Evolutionary conservation across 345 rosid species (phyloP), one percentile per base, ranked within the genome.

Genomic region (Euphorbia pulcherrima): DNA sequence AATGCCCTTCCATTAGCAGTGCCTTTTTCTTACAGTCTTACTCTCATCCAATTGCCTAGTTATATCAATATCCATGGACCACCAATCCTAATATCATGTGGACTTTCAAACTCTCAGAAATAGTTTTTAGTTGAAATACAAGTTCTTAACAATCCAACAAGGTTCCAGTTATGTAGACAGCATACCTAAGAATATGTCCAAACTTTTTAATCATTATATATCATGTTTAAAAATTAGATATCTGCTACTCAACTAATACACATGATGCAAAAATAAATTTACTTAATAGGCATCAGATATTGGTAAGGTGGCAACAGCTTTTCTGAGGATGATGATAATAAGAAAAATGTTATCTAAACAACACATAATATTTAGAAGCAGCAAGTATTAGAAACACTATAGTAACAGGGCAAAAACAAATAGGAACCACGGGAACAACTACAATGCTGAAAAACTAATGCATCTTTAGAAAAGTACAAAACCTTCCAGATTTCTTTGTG

Each of bases 401-500:
- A 24, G 16, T 62, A 62, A 41, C 5, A 16, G 23, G n/a, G n/a
- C n/a, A n/a, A n/a, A 63, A 46, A 46, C 40, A 64, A 64, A 21
- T 30, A 9, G 24, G 53, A 21, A 8, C 5, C 53, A 29, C 0
- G 46, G 4, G 6, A 10, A 28, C 44, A 60, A 51, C 5, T 71
- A 48, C 14, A 33, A 26, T 8, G 13, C n/a, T 8, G 33, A 2
- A 30, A 17, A 20, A 62, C 17, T 59, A 67, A n/a, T 29, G 20
- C 27, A 40, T 52, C 29, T 26, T 54, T 26, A 20, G n/a, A 16
- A 13, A 57, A 65, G 27, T 65, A 70, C 24, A 62, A 60, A 80
- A 94, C 99, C 99, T 92, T 92, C 97, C 97, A 94, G 72, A 90
- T 87, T 80, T 92, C 97, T 81, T 80, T 80, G 73, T 94, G 89